These are phyloP conservation scores for Phanerodontia chrysosporium DNA, from an alignment of 768 basidiomycete species.

Conservation along the genomic window DNA sequence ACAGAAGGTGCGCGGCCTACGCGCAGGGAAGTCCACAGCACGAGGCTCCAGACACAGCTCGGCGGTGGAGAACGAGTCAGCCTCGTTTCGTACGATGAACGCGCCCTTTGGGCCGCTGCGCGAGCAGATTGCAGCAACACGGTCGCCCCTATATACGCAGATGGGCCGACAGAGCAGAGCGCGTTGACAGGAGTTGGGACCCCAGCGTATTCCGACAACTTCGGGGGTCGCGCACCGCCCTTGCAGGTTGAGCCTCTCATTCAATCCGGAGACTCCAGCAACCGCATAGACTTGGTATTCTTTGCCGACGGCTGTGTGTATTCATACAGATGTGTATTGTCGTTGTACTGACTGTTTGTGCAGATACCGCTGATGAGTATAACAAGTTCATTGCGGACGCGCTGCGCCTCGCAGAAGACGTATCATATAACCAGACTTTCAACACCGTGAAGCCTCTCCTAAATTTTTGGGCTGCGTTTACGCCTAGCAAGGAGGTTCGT, in stretches of 20 bases:
- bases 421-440: slow-evolving; percentile 73
- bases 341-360: neutral
- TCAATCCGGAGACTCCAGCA: slow-evolving; percentile 55
- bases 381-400: slow-evolving; percentile 67
- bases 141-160: neutral
- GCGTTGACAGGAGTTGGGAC: neutral
- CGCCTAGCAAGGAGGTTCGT: slow-evolving; percentile 66
- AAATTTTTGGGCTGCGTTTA: slow-evolving; percentile 80
- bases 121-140: neutral
- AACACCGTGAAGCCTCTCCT: slow-evolving; percentile 69
- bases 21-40: neutral
- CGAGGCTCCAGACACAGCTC: neutral
- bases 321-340: slow-evolving; percentile 8
- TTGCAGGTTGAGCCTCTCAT: slow-evolving; percentile 51
- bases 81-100: slow-evolving; percentile 9
- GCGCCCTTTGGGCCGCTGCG: slow-evolving; percentile 4
- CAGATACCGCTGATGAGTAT: slow-evolving; percentile 55
- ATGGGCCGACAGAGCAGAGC: neutral
- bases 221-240: neutral
- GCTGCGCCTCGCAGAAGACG: slow-evolving; percentile 57
- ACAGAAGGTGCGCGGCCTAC: slow-evolving; percentile 13
- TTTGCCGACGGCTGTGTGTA: slow-evolving; percentile 75
- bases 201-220: neutral
- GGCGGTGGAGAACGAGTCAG: slow-evolving; percentile 15
- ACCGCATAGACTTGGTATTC: slow-evolving; percentile 73